Percentiles rank a stretch among this genome's conserved stretches.
phyloP scores from a whole-genome alignment of 2,329 filamentous ascomycete genomes.

The Lasiodiplodia gonubiensis region DNA sequence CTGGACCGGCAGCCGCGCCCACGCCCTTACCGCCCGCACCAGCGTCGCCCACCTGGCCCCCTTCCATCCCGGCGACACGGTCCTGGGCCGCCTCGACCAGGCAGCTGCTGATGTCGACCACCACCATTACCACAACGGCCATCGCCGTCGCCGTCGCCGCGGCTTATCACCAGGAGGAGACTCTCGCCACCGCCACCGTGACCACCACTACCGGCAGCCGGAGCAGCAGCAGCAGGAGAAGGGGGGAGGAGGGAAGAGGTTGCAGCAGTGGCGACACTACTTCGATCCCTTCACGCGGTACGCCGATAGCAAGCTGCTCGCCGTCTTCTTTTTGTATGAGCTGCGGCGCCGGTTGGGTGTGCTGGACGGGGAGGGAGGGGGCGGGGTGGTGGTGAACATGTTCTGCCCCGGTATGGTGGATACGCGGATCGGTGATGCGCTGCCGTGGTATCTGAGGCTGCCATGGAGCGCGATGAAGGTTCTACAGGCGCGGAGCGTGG shows the following conservation, averaged over 20 bases:
- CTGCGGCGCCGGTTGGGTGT: neutral
- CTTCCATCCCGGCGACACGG: neutral
- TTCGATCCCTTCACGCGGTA: neutral
- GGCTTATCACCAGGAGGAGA: no score
- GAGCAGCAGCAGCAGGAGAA: no score
- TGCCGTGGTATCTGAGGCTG: slow-evolving; percentile 17
- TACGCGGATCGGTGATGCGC: neutral
- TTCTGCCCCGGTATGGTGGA: slow-evolving; percentile 13
- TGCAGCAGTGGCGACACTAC: no score
- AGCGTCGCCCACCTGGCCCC: neutral
- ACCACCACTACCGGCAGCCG: no score
- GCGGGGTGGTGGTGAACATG: slow-evolving; percentile 1
- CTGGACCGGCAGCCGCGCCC: slow-evolving; percentile 6
- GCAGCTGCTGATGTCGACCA: neutral
- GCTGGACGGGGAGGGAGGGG: neutral
- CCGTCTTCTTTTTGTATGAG: neutral
- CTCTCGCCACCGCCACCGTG: no score
- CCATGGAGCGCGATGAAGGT: neutral
- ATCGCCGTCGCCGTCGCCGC: no score
- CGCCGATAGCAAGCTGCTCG: slow-evolving; percentile 8
- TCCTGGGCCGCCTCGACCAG: neutral
- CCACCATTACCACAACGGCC: neutral
- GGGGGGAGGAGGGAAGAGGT: no score
- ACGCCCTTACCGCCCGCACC: neutral
- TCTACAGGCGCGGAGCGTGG: neutral